Evolutionary conservation across 148 eudicot species (phyloP), one percentile per base, ranked within the genome.

Genomic region (Vaccinium myrtillus): DNA sequence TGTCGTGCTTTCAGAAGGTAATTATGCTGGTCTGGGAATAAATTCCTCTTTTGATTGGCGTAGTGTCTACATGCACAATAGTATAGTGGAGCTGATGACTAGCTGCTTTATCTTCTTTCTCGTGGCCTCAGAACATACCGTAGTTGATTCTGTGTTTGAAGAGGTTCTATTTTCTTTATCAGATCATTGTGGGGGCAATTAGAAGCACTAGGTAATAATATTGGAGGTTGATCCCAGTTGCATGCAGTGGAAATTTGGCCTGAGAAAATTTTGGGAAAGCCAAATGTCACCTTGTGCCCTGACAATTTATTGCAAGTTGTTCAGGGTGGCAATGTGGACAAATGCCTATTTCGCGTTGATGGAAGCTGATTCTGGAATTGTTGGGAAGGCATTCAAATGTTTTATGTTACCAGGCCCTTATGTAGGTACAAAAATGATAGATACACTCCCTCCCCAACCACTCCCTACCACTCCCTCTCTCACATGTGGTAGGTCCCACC

Each of bases 281-380:
- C 76, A 32, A 36, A 73, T 48, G 36, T 73, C 76, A 30, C 48
- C 76, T 73, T 48, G 76, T 73, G 49, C 76, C n/a, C 21, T 73
- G 11, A 5, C 76, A 2, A 39, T 75, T 30, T 75, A 51, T 75
- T 75, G 78, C 5, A 18, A 43, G 23, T 19, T 15, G 11, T 75
- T 43, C 2, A 12, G 13, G 14, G 49, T 43, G 48, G 51, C 13
- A 75, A 43, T 39, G 78, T 16, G 50, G 50, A 75, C 1, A 1
- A 19, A 75, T 18, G 78, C 50, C 23, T 43, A 43, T 19, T 15
- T 25, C 12, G 16, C 7, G 39, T 10, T 19, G 2, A 8, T 6
- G 51, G 23, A 39, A 74, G 4, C 51, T 74, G 77, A 15, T 18
- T 39, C 16, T 39, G 50, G 51, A 43, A 39, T 74, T 14, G 4